These are phyloP conservation scores for Candida albicans DNA, from an alignment of 1,139 yeast species.

Conservation along the genomic window DNA sequence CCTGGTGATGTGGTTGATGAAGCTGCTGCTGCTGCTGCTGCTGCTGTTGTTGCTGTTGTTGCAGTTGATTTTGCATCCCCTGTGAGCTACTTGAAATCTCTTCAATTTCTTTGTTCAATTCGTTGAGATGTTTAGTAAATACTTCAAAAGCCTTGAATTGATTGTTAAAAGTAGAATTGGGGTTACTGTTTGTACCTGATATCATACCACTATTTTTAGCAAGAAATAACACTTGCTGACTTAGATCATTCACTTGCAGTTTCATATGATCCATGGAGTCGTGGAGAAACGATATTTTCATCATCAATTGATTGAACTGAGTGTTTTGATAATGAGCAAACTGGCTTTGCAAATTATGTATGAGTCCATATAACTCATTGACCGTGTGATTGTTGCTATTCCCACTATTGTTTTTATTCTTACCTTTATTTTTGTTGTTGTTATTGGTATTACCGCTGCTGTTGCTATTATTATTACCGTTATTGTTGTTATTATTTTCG, in stretches of 20 bases:
- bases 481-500: constrained; percentile 1
- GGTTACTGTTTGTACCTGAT: background rate
- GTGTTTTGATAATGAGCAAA: constrained; percentile 24
- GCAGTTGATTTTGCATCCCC: constrained; percentile 1
- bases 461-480: constrained; percentile 1
- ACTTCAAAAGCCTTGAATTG: constrained; percentile 20
- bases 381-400: constrained; percentile 9
- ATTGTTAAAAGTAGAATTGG: constrained; percentile 6
- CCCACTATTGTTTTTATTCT: constrained; percentile 2
- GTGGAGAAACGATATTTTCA: constrained; percentile 27
- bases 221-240: constrained; percentile 14
- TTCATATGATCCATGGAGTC: constrained; percentile 22
- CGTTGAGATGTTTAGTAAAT: constrained; percentile 24
- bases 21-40: constrained; percentile 8
- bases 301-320: constrained; percentile 24
- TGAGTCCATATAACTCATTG: constrained; percentile 16
- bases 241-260: constrained; percentile 13
- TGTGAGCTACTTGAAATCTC: constrained; percentile 11
- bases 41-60: constrained; percentile 9
- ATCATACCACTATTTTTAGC: constrained; percentile 8
- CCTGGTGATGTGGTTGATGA: constrained; percentile 9
- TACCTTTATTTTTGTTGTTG: background rate
- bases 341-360: constrained; percentile 19
- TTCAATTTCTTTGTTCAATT: constrained; percentile 27
- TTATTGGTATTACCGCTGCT: background rate